Evolutionary conservation across 208 protist genomes (phyloP).

Genomic region (Trypanosoma boissoni): DNA sequence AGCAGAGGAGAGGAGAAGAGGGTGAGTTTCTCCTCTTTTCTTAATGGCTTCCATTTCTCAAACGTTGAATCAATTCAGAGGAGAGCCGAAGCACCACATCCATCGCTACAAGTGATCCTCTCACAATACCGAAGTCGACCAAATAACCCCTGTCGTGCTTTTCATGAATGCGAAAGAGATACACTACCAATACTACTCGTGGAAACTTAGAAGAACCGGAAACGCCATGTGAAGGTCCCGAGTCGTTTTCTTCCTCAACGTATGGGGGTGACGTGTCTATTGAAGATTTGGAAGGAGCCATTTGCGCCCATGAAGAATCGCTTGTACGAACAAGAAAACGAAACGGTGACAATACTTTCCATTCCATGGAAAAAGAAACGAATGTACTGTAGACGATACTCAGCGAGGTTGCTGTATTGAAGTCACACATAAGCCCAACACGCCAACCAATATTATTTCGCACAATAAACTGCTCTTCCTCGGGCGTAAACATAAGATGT

Average conservation of each 20-base stretch:
- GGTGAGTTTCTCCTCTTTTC: neutral
- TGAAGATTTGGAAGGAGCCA: conserved; percentile 12
- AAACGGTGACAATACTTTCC: conserved; percentile 81
- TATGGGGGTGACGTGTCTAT: conserved; percentile 5
- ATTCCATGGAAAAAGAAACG: conserved; percentile 67
- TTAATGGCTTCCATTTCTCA: conserved; percentile 18
- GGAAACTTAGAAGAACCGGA: conserved; percentile 1
- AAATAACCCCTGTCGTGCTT: conserved; percentile 74
- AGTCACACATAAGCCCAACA: conserved; percentile 88
- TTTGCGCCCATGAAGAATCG: conserved; percentile 40
- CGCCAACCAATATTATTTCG: conserved; percentile 85
- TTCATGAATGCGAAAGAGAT: conserved; percentile 86
- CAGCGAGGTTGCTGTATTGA: conserved; percentile 42
- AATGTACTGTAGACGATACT: conserved; percentile 63
- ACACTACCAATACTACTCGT: conserved; percentile 51
- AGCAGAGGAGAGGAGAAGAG: neutral
- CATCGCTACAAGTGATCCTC: conserved; percentile 55
- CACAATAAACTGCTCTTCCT: conserved; percentile 80
- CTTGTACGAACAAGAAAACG: conserved; percentile 63
- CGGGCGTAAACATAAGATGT: conserved; percentile 65
- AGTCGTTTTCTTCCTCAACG: neutral
- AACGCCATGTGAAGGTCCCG: too few species aligned
- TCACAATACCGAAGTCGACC: conserved; percentile 67
- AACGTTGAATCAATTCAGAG: conserved; percentile 34
- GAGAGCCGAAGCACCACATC: conserved; percentile 62